Percentiles rank a stretch among this genome's conserved stretches.
phyloP scores from a whole-genome alignment of 1,284 basidiomycete genomes.

The Athelia sp. region DNA sequence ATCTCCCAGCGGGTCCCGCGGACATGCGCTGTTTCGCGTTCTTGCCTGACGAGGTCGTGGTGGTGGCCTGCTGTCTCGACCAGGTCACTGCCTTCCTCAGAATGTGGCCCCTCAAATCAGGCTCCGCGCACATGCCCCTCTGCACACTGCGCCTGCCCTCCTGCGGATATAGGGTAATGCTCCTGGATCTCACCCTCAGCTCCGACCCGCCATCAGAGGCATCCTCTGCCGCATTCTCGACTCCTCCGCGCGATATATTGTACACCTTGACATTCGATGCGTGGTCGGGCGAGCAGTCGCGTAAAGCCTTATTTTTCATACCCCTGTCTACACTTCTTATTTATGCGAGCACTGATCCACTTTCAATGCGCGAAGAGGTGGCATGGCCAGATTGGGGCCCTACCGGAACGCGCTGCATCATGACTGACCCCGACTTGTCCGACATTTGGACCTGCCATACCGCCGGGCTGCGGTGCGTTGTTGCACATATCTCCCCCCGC shows the following conservation, averaged over 20 bases:
- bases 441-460: slow-evolving; percentile 1
- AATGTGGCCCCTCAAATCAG: not conserved
- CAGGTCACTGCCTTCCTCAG: not conserved
- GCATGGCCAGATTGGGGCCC: not conserved
- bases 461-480: not conserved
- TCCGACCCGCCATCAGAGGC: not conserved
- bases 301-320: not conserved
- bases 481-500: not conserved
- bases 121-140: not conserved
- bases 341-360: not conserved
- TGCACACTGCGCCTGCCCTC: not conserved
- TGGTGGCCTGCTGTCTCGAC: not conserved
- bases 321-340: not conserved
- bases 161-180: not conserved
- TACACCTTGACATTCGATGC: not conserved
- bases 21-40: slow-evolving; percentile 1
- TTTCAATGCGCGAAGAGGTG: not conserved
- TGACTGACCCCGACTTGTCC: not conserved
- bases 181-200: not conserved
- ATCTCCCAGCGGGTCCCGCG: not conserved
- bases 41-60: not conserved
- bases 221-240: not conserved
- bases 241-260: not conserved
- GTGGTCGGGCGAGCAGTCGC: not conserved
- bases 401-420: not conserved